Evolutionary conservation across 331 rosid genomes (phyloP).

Genomic region (Arachis monticola): DNA sequence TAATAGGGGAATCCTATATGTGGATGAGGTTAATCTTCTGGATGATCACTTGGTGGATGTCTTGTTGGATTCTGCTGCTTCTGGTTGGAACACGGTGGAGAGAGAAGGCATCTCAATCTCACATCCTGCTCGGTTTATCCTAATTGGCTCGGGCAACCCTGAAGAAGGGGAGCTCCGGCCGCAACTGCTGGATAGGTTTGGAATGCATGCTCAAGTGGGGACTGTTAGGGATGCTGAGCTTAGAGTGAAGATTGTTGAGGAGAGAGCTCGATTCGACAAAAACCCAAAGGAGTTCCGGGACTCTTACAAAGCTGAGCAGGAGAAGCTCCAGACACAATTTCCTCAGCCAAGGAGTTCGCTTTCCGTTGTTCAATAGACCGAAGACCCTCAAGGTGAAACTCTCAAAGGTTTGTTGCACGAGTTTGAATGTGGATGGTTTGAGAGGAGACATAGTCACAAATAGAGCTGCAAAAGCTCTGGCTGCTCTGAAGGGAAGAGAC

Average conservation of each 20-base stretch:
- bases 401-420: constrained; percentile 76
- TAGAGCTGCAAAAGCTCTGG: constrained; percentile 80
- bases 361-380: too few relatives aligned
- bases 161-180: constrained; percentile 95
- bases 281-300: constrained; percentile 76
- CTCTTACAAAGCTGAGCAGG: constrained; percentile 67
- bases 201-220: constrained; percentile 90
- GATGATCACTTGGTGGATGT: constrained; percentile 89
- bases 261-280: constrained; percentile 70
- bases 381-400: constrained; percentile 79
- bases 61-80: constrained; percentile 83
- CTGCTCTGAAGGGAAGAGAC: constrained; percentile 80
- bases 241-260: constrained; percentile 89
- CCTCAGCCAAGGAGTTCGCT: constrained; percentile 64
- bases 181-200: constrained; percentile 81
- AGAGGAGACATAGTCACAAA: constrained; percentile 87
- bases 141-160: constrained; percentile 84
- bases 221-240: constrained; percentile 88
- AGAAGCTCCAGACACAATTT: constrained; percentile 68
- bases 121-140: constrained; percentile 81
- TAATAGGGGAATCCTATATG: constrained; percentile 81
- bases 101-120: constrained; percentile 87
- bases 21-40: constrained; percentile 82
- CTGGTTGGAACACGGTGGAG: constrained; percentile 93
- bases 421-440: constrained; percentile 82